These are phyloP conservation scores for Scytalidium sp. DNA, from an alignment of 2,329 filamentous ascomycete species.

Conservation along the genomic window DNA sequence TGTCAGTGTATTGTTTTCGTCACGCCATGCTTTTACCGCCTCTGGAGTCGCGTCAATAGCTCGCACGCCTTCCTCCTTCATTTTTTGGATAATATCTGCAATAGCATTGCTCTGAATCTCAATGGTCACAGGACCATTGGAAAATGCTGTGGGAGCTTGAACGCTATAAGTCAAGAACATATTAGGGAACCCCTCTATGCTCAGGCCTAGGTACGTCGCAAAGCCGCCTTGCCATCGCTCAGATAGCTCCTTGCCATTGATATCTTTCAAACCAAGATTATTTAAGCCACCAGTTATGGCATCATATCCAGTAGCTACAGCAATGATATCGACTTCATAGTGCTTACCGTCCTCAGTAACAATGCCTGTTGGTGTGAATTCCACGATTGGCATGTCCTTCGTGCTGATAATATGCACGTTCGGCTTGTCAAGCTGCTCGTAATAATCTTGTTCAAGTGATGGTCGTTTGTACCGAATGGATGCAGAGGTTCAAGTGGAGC, in stretches of 20 bases:
- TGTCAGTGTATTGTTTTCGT: constrained; percentile 43
- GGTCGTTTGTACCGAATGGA: constrained; percentile 50
- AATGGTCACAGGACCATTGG: constrained; percentile 52
- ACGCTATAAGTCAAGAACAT: constrained; percentile 53
- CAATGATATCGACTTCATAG: constrained; percentile 25
- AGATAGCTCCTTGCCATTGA: constrained; percentile 33
- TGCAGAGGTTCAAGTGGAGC: constrained; percentile 19
- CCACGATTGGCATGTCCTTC: constrained; percentile 39
- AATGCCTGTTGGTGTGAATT: constrained; percentile 33
- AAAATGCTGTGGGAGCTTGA: constrained; percentile 53
- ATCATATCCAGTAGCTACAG: constrained; percentile 33
- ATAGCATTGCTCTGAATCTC: constrained; percentile 58
- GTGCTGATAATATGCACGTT: constrained; percentile 38
- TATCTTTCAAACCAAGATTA: constrained; percentile 40
- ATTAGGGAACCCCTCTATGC: constrained; percentile 43
- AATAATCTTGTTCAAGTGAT: constrained; percentile 44
- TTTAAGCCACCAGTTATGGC: constrained; percentile 40
- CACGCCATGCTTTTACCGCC: constrained; percentile 46
- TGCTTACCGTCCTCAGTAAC: constrained; percentile 21
- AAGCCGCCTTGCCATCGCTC: constrained; percentile 40
- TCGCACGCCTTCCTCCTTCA: constrained; percentile 41
- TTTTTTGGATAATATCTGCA: constrained; percentile 45
- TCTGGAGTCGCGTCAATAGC: constrained; percentile 48
- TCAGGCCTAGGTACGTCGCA: constrained; percentile 42
- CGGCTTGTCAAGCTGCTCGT: constrained; percentile 41